Base-by-base conservation (phyloP, 2,329 filamentous ascomycete species). In the Nemania sp. region DNA sequence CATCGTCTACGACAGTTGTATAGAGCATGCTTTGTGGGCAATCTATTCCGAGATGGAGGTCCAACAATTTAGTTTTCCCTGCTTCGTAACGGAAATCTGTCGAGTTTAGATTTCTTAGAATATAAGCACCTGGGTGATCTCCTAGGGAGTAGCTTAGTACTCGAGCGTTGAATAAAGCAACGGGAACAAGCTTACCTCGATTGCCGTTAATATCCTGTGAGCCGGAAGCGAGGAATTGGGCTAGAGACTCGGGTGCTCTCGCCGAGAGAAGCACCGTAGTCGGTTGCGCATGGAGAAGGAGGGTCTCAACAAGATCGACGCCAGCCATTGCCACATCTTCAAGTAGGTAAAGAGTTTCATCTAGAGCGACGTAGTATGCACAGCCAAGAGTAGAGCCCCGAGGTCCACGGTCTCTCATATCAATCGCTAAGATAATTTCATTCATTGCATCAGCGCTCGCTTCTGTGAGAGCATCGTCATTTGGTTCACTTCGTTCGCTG, bases 361-460 rank as follows among this genome's bases (percentile, higher is more conserved):
- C 88, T 27, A 85, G 81, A 5, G 90, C 89, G 54, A 90, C 83
- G 76, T 95, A 97, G 76, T 95, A 97, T 53, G 93, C 91, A 78
- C 94, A 98, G 0, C 95, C 95, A 20, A 97, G 84, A 0, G 86
- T 89, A 0, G 87, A 71, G 26, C 71, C 67, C 13, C 47, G 67
- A 22, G 55, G 47, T 29, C 71, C 89, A 32, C 88, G 86, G n/a
- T 90, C 86, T 69, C 86, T 89, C 77, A 95, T 84, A 66, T 97
- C 90, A 26, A 97, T 82, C 0, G 93, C 92, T 89, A 97, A 93
- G 66, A 97, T 86, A 27, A 93, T 81, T 76, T 96, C 92, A 64
- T 88, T 86, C 43, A 89, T 76, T 0, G 82, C 77, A 56, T 79
- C 78, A 35, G 74, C 75, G 67, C 79, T 77, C 58, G 68, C 71